Base-by-base conservation (phyloP, 2,329 filamentous ascomycete genomes). In the Aureobasidium lini region DNA sequence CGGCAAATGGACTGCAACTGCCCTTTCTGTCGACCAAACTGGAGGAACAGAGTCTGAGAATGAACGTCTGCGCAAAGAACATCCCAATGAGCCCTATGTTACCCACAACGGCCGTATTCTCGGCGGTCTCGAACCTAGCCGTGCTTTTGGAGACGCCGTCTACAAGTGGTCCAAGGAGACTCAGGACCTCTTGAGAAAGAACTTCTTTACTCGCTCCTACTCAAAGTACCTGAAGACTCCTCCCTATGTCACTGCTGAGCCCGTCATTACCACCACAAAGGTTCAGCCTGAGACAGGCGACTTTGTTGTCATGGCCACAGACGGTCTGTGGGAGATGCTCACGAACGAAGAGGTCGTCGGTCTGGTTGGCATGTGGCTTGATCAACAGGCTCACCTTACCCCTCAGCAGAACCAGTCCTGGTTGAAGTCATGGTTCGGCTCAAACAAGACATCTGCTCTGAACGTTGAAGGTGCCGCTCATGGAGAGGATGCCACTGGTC, bases 291-390 rank as follows among this genome's bases (percentile, higher is more conserved):
- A 90, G 57, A 89, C 89, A 63, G 92, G 93, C 47, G 94, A 99
- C 71, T 99, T 99, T 68, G 80, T 99, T 11, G 93, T 99, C 62
- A 86, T 99, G 80, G 94, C 94, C 23, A 96, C 94, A 0, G 94
- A 99, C 70, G 94, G 94, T 4, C 81, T 99, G 0, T 99, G 94
- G 94, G 94, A 99, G 75, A 97, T 97, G 94, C 81, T 99, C 62
- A 96, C 90, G 49, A 99, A 97, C 68, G 94, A 99, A 71, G 94
- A 99, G 77, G 94, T 96, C 1, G 89, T 99, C 53, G 94, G 94
- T 0, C 83, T 99, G 2, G 94, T 99, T 4, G 95, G 93, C 15
- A 90, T 95, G 73, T 99, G 94, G 94, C 84, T 99, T 49, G 94
- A 99, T 72, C 84, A 84, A 23, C 88, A 96, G 71, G 76, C 77